Base-by-base conservation (phyloP, 2,329 filamentous ascomycete species). In the Penicillium janthinellum region DNA sequence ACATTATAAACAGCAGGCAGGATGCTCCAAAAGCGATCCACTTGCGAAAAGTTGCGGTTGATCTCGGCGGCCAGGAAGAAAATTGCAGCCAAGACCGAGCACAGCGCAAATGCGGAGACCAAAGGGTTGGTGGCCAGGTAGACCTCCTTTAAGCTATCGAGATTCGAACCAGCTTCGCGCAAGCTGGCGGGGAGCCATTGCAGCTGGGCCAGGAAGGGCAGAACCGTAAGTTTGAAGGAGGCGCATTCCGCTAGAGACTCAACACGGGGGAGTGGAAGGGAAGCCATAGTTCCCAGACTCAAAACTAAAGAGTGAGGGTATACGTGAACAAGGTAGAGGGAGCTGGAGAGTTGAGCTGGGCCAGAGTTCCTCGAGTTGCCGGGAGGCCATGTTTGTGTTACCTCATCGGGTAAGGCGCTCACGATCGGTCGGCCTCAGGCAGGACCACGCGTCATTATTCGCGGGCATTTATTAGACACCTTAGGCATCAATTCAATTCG, bases 11-110 rank as follows among this genome's bases (percentile, higher is more conserved):
- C 71, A 7, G 91, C 89, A 1, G 95, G 95, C 53, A 99, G 79
- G 61, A 99, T 82, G 72, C 91, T 95, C 95, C 95, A 99, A 68
- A 89, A 79, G 51, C 95, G 87, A 76, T 99, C 95, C 44, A 99
- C 89, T 78, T 99, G 95, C n/a, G 93, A 97, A 76, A 93, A 97
- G 77, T 99, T 99, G 71, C 85, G 86, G 78, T 96, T 98, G 79
- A 92, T 78, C 76, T 98, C 94, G 0, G 92, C 91, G 5, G 87
- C 80, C 35, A 94, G 71, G 25, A 96, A 80, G 69, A 96, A 90
- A 31, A 95, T 70, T 5, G 84, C 83, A 1, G 87, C 87, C n/a
- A 96, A 75, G 42, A 87, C 82, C 17, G 96, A 68, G 2, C 90
- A 89, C 55, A 91, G 84, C 0, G 86, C 88, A 64, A 96, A 83